Base-by-base conservation (phyloP, 345 rosid genomes). In the Pugionium dolabratum region DNA sequence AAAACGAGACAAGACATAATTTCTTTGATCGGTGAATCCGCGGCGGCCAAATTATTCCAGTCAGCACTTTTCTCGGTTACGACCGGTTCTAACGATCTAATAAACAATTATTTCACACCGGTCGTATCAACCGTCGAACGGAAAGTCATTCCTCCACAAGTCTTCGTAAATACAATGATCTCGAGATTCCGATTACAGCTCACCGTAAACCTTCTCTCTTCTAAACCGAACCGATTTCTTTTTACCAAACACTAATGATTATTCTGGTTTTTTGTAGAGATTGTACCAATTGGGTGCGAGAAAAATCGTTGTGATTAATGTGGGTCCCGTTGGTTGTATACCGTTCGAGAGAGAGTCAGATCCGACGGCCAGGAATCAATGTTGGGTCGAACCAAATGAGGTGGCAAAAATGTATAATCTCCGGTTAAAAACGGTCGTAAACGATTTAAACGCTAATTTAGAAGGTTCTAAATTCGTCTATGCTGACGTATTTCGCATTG, bases 321-420 rank as follows among this genome's bases (percentile, higher is more conserved):
- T 88, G 0, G 95, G 92, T 7, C 95, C 97, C 0, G 75, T 90
- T 26, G 97, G 95, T 33, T 90, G 97, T 42, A 84, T 90, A 44
- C 97, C 97, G 4, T 88, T 31, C 45, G 69, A 76, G 72, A 79
- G 82, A 34, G 95, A 86, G 52, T 2, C 67, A 35, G 77, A 80
- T 69, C 86, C 83, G 6, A 62, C 48, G 10, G 74, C 68, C 29
- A 85, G 83, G 26, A 72, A 73, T 6, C 9, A 52, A 6, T 86
- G 97, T 63, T 79, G 67, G 7, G 55, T 54, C 10, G 58, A 67
- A 28, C 79, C 84, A 0, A 90, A 90, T 64, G 80, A 86, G 54
- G 6, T 86, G 34, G 97, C 89, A 5, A 82, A 77, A 60, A 52
- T 71, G 54, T 88, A 63, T 47, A 86, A 90, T 60, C 25, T 68